phyloP scores from a whole-genome alignment of 2,329 filamentous ascomycete genomes.

The Ilyonectria destructans region DNA sequence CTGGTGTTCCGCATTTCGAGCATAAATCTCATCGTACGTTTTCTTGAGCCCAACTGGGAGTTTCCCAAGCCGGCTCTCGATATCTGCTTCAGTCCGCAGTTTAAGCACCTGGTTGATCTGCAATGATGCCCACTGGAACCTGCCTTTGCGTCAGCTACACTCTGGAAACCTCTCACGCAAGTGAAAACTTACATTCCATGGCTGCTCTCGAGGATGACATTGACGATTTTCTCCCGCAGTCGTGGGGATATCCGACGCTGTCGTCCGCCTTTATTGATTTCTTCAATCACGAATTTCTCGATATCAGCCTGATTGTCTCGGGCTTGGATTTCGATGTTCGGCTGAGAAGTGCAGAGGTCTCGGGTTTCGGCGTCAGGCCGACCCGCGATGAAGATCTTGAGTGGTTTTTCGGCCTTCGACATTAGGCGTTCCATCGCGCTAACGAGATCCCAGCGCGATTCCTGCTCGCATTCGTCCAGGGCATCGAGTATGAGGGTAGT shows the following conservation, averaged over 20 bases:
- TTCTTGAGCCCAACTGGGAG: conserved; percentile 13
- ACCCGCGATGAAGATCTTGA: conserved; percentile 7
- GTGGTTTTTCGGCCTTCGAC: neutral
- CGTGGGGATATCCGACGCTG: neutral
- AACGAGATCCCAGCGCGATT: neutral
- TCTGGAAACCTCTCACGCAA: no score
- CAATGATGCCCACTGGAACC: conserved; percentile 17
- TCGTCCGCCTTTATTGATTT: neutral
- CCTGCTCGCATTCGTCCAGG: conserved; percentile 8
- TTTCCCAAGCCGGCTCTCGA: neutral
- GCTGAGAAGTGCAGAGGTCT: neutral
- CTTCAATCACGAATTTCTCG: conserved; percentile 8
- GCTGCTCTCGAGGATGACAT: neutral
- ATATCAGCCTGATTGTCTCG: conserved; percentile 14
- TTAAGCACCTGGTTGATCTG: conserved; percentile 15
- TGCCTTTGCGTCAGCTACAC: neutral
- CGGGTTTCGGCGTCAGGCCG: conserved; percentile 3
- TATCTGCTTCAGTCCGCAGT: conserved; percentile 2
- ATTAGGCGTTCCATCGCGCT: neutral
- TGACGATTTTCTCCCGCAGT: neutral
- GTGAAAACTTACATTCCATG: conserved; percentile 6
- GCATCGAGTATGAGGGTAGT: conserved; percentile 18
- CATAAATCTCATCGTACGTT: conserved; percentile 19
- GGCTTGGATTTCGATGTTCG: conserved; percentile 7
- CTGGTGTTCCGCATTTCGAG: neutral